Conservation (phyloP, 2,329 filamentous ascomycete species). For the Didymella arachidicola region DNA sequence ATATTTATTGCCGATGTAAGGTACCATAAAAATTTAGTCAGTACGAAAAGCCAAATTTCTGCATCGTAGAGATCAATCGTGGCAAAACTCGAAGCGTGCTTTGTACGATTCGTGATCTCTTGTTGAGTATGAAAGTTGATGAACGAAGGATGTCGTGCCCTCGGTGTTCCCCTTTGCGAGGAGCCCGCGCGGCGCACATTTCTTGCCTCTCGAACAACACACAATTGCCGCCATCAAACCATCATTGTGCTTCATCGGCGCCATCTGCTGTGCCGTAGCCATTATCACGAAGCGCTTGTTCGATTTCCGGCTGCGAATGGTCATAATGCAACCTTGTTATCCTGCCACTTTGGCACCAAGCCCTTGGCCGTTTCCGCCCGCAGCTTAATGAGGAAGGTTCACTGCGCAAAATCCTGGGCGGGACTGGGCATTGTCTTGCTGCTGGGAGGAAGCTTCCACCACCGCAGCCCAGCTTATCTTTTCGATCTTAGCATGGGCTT, state of each 20-base stretch:
- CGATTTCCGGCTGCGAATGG: slow-evolving; percentile 22
- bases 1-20: neutral
- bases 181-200: slow-evolving; percentile 4
- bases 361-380: slow-evolving; percentile 27
- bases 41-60: neutral
- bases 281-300: slow-evolving; percentile 14
- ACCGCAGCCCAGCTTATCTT: slow-evolving; percentile 32
- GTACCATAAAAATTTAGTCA: neutral
- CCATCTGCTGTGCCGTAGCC: slow-evolving; percentile 12
- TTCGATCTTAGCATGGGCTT: slow-evolving; percentile 32
- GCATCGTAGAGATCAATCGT: too few relatives aligned
- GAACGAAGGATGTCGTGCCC: neutral
- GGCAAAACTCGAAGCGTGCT: neutral
- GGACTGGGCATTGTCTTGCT: slow-evolving; percentile 18
- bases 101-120: neutral
- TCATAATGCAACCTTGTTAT: slow-evolving; percentile 28
- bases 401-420: slow-evolving; percentile 20
- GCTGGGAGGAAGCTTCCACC: slow-evolving; percentile 23
- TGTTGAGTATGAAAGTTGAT: neutral
- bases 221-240: slow-evolving; percentile 1
- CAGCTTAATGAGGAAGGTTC: slow-evolving; percentile 21
- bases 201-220: neutral
- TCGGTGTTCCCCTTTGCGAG: slow-evolving; percentile 4
- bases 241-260: neutral
- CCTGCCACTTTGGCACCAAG: slow-evolving; percentile 24